A percentile compares a stretch with the other conserved stretches of the same genome.
These are phyloP conservation scores for Melastoma candidum DNA, from an alignment of 441 rosid genomes.

Conservation along the genomic window DNA sequence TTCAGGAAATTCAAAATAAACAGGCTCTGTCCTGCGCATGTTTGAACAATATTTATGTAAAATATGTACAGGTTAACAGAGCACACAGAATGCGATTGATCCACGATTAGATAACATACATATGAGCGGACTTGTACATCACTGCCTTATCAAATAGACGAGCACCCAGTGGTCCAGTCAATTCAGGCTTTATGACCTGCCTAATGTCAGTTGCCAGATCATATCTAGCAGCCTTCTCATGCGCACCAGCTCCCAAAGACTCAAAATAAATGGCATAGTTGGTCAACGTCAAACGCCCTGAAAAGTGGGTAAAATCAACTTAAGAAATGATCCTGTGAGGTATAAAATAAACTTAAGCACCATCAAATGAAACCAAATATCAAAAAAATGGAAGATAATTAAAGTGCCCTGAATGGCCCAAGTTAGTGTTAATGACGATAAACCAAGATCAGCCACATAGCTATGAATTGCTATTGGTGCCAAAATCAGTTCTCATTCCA, in stretches of 20 bases:
- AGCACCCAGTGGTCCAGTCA: constrained; percentile 93
- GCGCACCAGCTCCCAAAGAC: constrained; percentile 69
- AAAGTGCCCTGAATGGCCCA: too few species aligned
- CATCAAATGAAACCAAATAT: too few species aligned
- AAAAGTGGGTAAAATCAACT: constrained; percentile 20
- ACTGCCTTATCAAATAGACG: constrained; percentile 93
- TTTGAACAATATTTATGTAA: constrained; percentile 4
- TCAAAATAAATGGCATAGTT: constrained; percentile 77
- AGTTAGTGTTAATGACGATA: too few species aligned
- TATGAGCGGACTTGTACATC: constrained; percentile 65
- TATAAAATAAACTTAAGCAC: neutral
- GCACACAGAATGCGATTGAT: neutral
- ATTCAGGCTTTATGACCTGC: constrained; percentile 83
- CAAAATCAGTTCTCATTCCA: too few species aligned
- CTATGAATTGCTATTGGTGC: too few species aligned
- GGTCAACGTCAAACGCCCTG: constrained; percentile 82
- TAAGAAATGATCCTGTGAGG: constrained; percentile 12
- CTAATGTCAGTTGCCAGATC: constrained; percentile 62
- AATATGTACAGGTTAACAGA: constrained; percentile 10
- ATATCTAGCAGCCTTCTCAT: constrained; percentile 69
- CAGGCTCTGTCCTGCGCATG: constrained; percentile 56
- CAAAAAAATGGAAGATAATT: too few species aligned
- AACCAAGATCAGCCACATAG: too few species aligned
- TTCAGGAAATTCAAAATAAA: constrained; percentile 82
- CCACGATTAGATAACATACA: constrained; percentile 33